A percentile compares a stretch with the other conserved stretches of the same genome.
These are phyloP conservation scores for Ambrosia trifida DNA, from an alignment of 129 eudicot genomes.

Conservation along the genomic window DNA sequence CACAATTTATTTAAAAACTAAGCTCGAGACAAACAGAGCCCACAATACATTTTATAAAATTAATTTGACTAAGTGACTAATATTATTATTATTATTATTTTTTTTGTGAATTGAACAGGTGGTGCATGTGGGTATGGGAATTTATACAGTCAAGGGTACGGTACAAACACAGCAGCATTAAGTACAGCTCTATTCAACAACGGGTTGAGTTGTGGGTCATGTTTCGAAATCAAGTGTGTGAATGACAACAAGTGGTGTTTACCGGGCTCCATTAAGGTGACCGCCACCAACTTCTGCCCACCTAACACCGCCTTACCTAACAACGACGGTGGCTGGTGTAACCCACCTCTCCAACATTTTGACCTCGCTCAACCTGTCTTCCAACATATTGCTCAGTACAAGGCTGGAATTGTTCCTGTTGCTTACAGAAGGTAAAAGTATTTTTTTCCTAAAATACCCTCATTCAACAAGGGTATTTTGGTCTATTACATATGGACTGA, in stretches of 20 bases:
- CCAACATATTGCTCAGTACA: conserved; percentile 60
- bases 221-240: conserved; percentile 55
- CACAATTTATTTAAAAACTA: no score
- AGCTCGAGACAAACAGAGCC: no score
- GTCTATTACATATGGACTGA: no score
- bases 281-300: conserved; percentile 66
- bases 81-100: no score
- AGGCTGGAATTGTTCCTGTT: conserved; percentile 65
- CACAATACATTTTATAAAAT: no score
- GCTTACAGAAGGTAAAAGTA: conserved; percentile 50
- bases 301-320: conserved; percentile 59
- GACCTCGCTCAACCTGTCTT: conserved; percentile 63
- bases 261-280: conserved; percentile 48
- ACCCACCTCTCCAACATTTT: conserved; percentile 59
- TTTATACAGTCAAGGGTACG: conserved; percentile 53
- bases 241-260: conserved; percentile 59
- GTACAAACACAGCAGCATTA: conserved; percentile 54
- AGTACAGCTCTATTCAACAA: conserved; percentile 62
- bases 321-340: conserved; percentile 56
- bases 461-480: not conserved
- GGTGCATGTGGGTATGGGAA: conserved; percentile 74
- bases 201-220: conserved; percentile 64
- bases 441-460: not conserved
- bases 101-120: conserved; percentile 21
- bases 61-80: not conserved